Percentiles rank a stretch among this genome's conserved stretches.
Conservation (phyloP, 2,329 filamentous ascomycete genomes). For the Macrophomina phaseolina region DNA sequence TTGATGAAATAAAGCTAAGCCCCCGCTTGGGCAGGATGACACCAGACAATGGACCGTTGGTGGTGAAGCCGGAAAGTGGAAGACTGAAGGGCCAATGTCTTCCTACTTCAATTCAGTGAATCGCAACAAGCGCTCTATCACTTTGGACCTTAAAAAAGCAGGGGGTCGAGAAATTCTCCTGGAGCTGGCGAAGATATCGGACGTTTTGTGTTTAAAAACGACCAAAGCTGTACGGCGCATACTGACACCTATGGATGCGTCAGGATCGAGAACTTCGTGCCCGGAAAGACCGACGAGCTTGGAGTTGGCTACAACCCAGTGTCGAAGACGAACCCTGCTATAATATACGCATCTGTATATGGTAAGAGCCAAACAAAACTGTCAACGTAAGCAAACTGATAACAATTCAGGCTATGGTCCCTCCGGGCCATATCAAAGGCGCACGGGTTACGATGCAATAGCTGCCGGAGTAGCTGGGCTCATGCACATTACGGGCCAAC, state of each 20-base stretch:
- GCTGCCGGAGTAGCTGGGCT: slow-evolving; percentile 52
- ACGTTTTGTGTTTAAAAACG: slow-evolving; percentile 40
- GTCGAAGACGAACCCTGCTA: slow-evolving; percentile 42
- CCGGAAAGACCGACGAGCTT: slow-evolving; percentile 49
- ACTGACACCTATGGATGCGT: background rate
- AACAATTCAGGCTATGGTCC: slow-evolving; percentile 46
- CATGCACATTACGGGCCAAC: slow-evolving; percentile 52
- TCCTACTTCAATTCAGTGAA: slow-evolving; percentile 54
- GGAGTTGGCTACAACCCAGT: slow-evolving; percentile 50
- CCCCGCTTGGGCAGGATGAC: slow-evolving; percentile 32
- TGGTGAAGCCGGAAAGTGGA: slow-evolving; percentile 37
- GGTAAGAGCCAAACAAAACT: slow-evolving; percentile 31
- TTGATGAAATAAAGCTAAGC: background rate
- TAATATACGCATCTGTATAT: slow-evolving; percentile 53
- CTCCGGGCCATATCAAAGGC: slow-evolving; percentile 48
- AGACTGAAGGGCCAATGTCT: slow-evolving; percentile 42
- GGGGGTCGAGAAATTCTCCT: slow-evolving; percentile 38
- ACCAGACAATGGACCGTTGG: slow-evolving; percentile 41
- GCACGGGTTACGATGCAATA: slow-evolving; percentile 55
- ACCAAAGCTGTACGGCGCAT: too few species aligned
- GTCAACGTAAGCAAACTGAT: slow-evolving; percentile 42
- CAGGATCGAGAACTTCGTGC: slow-evolving; percentile 52
- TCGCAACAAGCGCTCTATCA: slow-evolving; percentile 52
- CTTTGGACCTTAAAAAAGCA: slow-evolving; percentile 47
- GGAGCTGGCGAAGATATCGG: slow-evolving; percentile 35